Percentiles rank a stretch among this genome's conserved stretches.
phyloP scores from a whole-genome alignment of 129 eudicot species.

The Sambucus nigra region DNA sequence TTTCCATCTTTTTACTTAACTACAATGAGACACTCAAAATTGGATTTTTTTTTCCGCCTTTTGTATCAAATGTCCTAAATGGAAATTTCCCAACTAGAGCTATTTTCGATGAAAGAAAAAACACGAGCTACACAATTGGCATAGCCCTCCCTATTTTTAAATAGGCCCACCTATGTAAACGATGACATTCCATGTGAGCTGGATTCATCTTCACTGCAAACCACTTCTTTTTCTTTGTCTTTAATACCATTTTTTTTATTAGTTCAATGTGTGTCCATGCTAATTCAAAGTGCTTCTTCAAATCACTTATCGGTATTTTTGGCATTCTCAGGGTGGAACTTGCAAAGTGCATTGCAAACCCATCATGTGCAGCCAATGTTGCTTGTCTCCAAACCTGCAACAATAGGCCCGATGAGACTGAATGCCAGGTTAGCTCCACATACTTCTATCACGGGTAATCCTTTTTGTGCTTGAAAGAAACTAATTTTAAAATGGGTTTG shows the following conservation, averaged over 20 bases:
- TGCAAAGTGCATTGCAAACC: constrained; percentile 91
- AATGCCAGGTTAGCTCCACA: constrained; percentile 61
- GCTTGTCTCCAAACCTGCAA: constrained; percentile 96
- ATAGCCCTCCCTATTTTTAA: too few relatives aligned
- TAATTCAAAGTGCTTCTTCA: background rate
- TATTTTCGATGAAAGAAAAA: too few relatives aligned
- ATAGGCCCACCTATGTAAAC: too few relatives aligned
- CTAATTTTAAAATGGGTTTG: background rate
- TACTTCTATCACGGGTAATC: background rate
- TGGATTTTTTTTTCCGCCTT: too few relatives aligned
- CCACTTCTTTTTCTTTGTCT: background rate
- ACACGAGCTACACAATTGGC: too few relatives aligned
- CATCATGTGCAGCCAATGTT: constrained; percentile 93
- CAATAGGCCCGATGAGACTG: constrained; percentile 92
- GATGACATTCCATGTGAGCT: too few relatives aligned
- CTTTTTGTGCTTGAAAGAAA: background rate
- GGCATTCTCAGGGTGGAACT: constrained; percentile 56
- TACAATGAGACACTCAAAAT: too few relatives aligned
- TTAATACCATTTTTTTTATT: background rate
- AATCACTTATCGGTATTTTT: background rate
- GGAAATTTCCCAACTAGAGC: too few relatives aligned
- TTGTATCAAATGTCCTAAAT: too few relatives aligned
- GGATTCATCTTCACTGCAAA: background rate
- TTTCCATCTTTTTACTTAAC: too few relatives aligned
- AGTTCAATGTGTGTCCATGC: background rate